Conservation (phyloP, 2,329 filamentous ascomycete genomes). For the Monilinia laxa region DNA sequence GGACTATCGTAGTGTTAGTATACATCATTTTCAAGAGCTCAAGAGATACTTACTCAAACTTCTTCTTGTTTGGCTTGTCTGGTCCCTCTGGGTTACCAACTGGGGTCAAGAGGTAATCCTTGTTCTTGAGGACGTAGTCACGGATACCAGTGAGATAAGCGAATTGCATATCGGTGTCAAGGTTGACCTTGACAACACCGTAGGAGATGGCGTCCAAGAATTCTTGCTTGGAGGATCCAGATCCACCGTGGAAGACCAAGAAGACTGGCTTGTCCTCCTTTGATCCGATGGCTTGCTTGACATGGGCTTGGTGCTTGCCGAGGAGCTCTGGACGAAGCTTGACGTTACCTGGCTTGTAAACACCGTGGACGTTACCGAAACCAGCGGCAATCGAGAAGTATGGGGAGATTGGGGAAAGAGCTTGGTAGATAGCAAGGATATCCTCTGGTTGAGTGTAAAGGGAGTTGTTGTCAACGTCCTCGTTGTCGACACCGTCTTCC, state of each 20-base stretch:
- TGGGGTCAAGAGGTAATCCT: slow-evolving; percentile 83
- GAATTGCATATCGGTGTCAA: slow-evolving; percentile 97
- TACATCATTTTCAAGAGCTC: background rate
- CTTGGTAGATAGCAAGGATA: slow-evolving; percentile 87
- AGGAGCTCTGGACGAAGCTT: slow-evolving; percentile 95
- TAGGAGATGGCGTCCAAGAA: slow-evolving; percentile 84
- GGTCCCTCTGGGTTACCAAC: slow-evolving; percentile 94
- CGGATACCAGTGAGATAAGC: slow-evolving; percentile 91
- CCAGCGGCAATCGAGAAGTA: slow-evolving; percentile 98
- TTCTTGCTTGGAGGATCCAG: slow-evolving; percentile 86
- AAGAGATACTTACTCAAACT: slow-evolving; percentile 54
- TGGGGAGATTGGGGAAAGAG: slow-evolving; percentile 79
- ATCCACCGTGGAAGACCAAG: slow-evolving; percentile 99
- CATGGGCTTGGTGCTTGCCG: slow-evolving; percentile 91
- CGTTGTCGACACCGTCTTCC: slow-evolving; percentile 98
- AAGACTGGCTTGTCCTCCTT: slow-evolving; percentile 88
- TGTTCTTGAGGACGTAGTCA: slow-evolving; percentile 91
- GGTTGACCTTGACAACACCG: slow-evolving; percentile 99
- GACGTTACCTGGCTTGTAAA: slow-evolving; percentile 98
- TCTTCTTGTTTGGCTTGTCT: slow-evolving; percentile 99
- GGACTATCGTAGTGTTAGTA: slow-evolving; percentile 11
- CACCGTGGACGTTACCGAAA: slow-evolving; percentile 98
- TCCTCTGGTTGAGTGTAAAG: slow-evolving; percentile 98
- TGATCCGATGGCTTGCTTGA: slow-evolving; percentile 73
- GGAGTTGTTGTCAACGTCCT: slow-evolving; percentile 92